These are phyloP conservation scores for Fomitopsis schrenkii DNA, from an alignment of 1,284 basidiomycete species.

Conservation along the genomic window DNA sequence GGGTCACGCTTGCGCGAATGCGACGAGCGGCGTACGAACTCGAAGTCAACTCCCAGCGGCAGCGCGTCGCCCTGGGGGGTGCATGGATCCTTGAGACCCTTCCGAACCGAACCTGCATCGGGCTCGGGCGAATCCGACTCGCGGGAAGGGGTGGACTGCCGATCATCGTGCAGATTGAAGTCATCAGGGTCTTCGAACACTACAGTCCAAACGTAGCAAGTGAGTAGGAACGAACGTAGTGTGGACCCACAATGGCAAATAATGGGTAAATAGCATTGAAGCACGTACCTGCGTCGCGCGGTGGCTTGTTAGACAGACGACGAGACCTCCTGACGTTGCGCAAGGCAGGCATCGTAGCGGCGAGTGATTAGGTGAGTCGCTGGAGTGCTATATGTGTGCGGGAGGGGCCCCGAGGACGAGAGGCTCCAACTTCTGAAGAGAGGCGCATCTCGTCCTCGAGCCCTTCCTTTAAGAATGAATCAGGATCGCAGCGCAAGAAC, in stretches of 20 bases:
- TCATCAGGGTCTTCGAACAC: constrained; percentile 6
- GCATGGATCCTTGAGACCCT: background rate
- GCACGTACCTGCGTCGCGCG: constrained; percentile 16
- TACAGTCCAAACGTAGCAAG: constrained; percentile 7
- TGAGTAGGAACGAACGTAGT: constrained; percentile 12
- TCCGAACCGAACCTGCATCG: background rate
- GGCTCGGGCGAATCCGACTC: background rate
- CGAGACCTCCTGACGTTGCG: constrained; percentile 13
- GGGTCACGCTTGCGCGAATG: constrained; percentile 39
- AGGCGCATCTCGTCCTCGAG: constrained; percentile 8
- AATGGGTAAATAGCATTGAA: constrained; percentile 4
- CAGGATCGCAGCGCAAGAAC: background rate
- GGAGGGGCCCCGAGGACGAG: constrained; percentile 9
- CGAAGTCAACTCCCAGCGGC: background rate
- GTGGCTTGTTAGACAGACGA: constrained; percentile 13
- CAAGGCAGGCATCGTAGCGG: background rate
- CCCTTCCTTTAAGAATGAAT: constrained; percentile 9
- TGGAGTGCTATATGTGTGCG: background rate
- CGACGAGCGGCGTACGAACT: constrained; percentile 28
- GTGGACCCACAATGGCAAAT: constrained; percentile 15
- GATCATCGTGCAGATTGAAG: constrained; percentile 3
- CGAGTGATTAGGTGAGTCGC: background rate
- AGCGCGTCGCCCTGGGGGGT: background rate
- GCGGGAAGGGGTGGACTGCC: background rate
- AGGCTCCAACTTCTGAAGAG: background rate